Evolutionary conservation across 495 filamentous ascomycete genomes (phyloP).

Genomic region (Penicillium paradoxum): DNA sequence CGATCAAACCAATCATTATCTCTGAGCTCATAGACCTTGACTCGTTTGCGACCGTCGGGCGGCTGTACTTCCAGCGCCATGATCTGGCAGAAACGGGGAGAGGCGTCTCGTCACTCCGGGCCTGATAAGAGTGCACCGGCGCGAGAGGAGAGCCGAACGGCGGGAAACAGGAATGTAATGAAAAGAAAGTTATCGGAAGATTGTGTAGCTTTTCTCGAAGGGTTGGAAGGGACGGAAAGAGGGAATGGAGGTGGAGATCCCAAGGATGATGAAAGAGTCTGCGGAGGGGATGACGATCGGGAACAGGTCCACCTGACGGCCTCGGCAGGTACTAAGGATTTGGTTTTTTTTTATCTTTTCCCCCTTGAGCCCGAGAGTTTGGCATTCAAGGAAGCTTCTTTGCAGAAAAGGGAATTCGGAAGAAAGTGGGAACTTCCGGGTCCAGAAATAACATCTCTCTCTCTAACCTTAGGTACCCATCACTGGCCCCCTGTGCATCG

Average conservation of each 20-base stretch:
- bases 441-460: conserved; percentile 1
- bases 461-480: not conserved
- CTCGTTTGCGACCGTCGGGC: conserved; percentile 85
- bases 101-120: conserved; percentile 42
- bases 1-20: conserved; percentile 99
- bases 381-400: not conserved
- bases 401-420: conserved; percentile 1
- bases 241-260: conserved; percentile 13
- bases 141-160: conserved; percentile 30
- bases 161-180: conserved; percentile 14
- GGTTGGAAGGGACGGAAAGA: conserved; percentile 7
- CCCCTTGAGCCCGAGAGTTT: not conserved
- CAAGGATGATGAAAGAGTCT: conserved; percentile 22
- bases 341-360: not conserved
- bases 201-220: not conserved
- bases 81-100: conserved; percentile 34
- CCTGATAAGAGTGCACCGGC: conserved; percentile 33
- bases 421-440: conserved; percentile 9
- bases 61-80: conserved; percentile 89
- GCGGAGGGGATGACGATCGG: conserved; percentile 29
- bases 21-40: conserved; percentile 97
- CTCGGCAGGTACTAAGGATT: conserved; percentile 16
- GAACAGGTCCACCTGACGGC: conserved; percentile 21
- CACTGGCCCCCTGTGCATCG: no score
- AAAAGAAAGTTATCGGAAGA: not conserved